These are phyloP conservation scores for Leptographium procerum DNA, from an alignment of 2,329 filamentous ascomycete genomes.

Conservation along the genomic window DNA sequence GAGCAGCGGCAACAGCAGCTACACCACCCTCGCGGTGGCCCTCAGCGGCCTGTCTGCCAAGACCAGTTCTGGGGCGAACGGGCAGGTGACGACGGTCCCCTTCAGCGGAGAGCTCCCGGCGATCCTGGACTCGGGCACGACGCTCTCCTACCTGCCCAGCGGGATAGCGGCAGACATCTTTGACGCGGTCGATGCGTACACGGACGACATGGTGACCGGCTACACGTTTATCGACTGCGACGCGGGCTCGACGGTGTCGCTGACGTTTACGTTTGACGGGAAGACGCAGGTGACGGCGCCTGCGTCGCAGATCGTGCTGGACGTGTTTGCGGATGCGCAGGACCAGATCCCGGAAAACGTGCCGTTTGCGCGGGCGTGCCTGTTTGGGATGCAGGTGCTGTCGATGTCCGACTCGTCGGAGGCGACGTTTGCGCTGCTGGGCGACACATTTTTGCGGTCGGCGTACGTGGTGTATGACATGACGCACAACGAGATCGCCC, in stretches of 20 bases:
- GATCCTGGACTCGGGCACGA: slow-evolving; percentile 58
- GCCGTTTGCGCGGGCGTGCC: slow-evolving; percentile 32
- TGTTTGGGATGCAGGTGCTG: slow-evolving; percentile 42
- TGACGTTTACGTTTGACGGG: slow-evolving; percentile 21
- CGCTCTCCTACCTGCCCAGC: slow-evolving; percentile 51
- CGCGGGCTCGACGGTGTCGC: slow-evolving; percentile 17
- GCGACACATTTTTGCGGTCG: slow-evolving; percentile 35
- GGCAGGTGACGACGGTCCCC: background rate
- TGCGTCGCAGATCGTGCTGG: slow-evolving; percentile 27
- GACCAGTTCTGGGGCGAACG: slow-evolving; percentile 14
- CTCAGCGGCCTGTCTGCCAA: slow-evolving; percentile 23
- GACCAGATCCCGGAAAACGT: slow-evolving; percentile 18
- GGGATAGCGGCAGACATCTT: slow-evolving; percentile 29
- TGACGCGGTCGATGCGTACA: slow-evolving; percentile 25
- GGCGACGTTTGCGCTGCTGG: slow-evolving; percentile 23
- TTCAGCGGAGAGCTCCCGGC: slow-evolving; percentile 27
- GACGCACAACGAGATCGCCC: slow-evolving; percentile 34
- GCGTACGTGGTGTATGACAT: slow-evolving; percentile 47
- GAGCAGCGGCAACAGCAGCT: slow-evolving; percentile 25
- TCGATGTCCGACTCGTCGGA: slow-evolving; percentile 12
- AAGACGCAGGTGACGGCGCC: slow-evolving; percentile 18
- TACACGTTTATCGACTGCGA: slow-evolving; percentile 29
- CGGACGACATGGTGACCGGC: slow-evolving; percentile 23
- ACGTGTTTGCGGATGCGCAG: slow-evolving; percentile 18
- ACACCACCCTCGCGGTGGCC: slow-evolving; percentile 28